Percentiles rank a stretch among this genome's conserved stretches.
These are phyloP conservation scores for Coelastrella sp. DNA, from an alignment of 139 green algal species.

Conservation along the genomic window DNA sequence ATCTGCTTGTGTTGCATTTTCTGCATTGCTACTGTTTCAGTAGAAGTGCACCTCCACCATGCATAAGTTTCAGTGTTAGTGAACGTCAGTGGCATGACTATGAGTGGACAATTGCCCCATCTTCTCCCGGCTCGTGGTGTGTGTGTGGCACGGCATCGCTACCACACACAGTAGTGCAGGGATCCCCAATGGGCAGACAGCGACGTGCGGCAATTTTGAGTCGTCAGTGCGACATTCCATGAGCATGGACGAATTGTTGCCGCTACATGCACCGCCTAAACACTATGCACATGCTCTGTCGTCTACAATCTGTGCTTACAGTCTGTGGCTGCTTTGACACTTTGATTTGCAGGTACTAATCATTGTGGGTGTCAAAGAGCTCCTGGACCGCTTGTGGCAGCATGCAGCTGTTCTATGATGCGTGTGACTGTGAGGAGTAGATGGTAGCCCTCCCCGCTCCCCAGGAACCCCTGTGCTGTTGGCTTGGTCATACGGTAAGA, in stretches of 20 bases:
- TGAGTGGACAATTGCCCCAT: constrained; percentile 12
- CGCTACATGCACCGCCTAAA: neutral
- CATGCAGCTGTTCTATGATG: no score
- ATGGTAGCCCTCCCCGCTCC: no score
- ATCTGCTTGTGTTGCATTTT: neutral
- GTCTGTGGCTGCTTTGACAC: no score
- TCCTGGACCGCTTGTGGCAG: no score
- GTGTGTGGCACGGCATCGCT: constrained; percentile 47
- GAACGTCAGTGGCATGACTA: neutral
- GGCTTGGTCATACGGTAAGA: no score
- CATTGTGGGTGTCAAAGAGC: no score
- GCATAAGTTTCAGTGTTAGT: neutral
- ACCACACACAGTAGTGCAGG: constrained; percentile 13
- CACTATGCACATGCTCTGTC: no score
- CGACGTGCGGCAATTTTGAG: constrained; percentile 43
- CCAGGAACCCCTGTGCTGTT: no score
- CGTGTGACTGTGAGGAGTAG: no score
- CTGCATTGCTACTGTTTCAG: neutral
- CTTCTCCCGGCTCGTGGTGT: constrained; percentile 34
- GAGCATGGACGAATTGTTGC: constrained; percentile 53
- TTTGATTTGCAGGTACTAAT: no score
- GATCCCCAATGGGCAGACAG: constrained; percentile 50
- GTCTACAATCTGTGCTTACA: no score
- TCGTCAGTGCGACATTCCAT: constrained; percentile 45
- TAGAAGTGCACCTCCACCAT: no score